A percentile compares a stretch with the other conserved stretches of the same genome.
These are phyloP conservation scores for Citrus sinensis DNA, from an alignment of 345 rosid species.

Conservation along the genomic window DVS_A1.0 CM039163.1:6823501-6824000, in stretches of 20 bases:
- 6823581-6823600: conserved; percentile 62
- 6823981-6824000: conserved; percentile 43
- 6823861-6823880: conserved; percentile 27
- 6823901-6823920: conserved; percentile 29
- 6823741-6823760: no score
- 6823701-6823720: background rate
- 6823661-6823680: background rate
- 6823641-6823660: conserved; percentile 48
- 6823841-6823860: no score
- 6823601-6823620: conserved; percentile 38
- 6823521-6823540: background rate
- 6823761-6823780: background rate
- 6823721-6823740: no score
- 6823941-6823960: conserved; percentile 77
- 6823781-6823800: no score
- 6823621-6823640: conserved; percentile 34
- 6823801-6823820: background rate
- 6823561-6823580: conserved; percentile 35
- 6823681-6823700: background rate
- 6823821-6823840: background rate
- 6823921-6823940: conserved; percentile 79
- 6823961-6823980: conserved; percentile 69
- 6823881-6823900: conserved; percentile 20
- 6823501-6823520: background rate
- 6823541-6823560: conserved; percentile 20